Conservation (phyloP, 1,139 yeast species). For the Lodderomyces orthopsilosis region DNA sequence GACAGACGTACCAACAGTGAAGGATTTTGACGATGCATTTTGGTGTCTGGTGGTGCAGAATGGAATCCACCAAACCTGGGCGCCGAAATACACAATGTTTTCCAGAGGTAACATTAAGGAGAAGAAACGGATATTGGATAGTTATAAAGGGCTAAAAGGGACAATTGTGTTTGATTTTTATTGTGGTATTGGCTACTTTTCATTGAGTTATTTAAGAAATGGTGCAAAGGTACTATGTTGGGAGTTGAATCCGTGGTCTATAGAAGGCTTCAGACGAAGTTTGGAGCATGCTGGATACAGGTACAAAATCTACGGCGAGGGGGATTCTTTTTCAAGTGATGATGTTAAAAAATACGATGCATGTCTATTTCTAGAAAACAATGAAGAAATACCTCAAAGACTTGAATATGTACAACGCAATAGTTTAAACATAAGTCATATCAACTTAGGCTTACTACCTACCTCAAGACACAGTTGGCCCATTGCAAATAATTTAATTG, state of each 20-base stretch:
- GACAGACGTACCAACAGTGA: conserved; percentile 33
- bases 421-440: conserved; percentile 47
- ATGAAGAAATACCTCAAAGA: conserved; percentile 47
- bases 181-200: conserved; percentile 85
- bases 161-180: conserved; percentile 65
- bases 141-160: conserved; percentile 30
- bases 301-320: conserved; percentile 29
- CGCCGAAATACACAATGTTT: conserved; percentile 84
- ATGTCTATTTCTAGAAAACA: conserved; percentile 59
- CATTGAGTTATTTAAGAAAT: conserved; percentile 60
- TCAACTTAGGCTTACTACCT: conserved; percentile 78
- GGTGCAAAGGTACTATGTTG: conserved; percentile 67
- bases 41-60: conserved; percentile 77
- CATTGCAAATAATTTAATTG: conserved; percentile 30
- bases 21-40: conserved; percentile 52
- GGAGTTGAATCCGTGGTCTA: conserved; percentile 87
- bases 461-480: conserved; percentile 63
- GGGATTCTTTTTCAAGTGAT: conserved; percentile 19
- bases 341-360: conserved; percentile 20
- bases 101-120: conserved; percentile 87
- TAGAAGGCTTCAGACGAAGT: conserved; percentile 65
- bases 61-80: conserved; percentile 78
- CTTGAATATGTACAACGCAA: conserved; percentile 24
- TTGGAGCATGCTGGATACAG: conserved; percentile 43
- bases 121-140: conserved; percentile 59